Evolutionary conservation across 2,329 filamentous ascomycete species (phyloP).

Genomic region (Xylariaceae sp.): DNA sequence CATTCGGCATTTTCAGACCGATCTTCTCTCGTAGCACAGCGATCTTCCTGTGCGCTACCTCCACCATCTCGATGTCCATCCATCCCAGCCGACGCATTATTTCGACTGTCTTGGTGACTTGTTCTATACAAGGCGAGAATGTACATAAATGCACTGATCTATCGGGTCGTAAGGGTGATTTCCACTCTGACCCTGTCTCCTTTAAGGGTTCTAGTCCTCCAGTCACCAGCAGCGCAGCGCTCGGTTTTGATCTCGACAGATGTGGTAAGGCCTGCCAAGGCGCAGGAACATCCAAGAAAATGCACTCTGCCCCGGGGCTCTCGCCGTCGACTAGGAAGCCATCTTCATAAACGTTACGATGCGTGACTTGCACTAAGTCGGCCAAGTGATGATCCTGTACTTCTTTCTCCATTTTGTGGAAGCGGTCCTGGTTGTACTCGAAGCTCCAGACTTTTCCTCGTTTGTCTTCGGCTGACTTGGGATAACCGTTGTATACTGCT

Average conservation of each 20-base stretch:
- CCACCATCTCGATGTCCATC: constrained; percentile 91
- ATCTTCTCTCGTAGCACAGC: constrained; percentile 79
- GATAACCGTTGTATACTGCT: constrained; percentile 71
- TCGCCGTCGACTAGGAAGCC: constrained; percentile 63
- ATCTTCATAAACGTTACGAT: constrained; percentile 73
- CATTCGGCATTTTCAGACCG: constrained; percentile 61
- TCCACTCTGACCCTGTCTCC: constrained; percentile 35
- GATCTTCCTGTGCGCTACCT: constrained; percentile 74
- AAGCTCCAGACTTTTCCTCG: constrained; percentile 75
- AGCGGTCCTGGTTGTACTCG: constrained; percentile 74
- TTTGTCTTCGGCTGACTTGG: constrained; percentile 39
- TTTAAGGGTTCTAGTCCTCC: constrained; percentile 16
- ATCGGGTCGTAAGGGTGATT: constrained; percentile 66
- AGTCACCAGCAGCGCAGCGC: constrained; percentile 21
- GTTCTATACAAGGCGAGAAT: constrained; percentile 95
- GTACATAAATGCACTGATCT: constrained; percentile 78
- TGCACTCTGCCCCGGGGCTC: constrained; percentile 62
- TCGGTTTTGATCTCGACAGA: constrained; percentile 56
- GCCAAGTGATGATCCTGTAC: constrained; percentile 64
- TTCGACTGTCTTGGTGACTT: constrained; percentile 82
- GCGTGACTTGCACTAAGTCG: constrained; percentile 65
- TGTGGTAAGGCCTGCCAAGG: constrained; percentile 78
- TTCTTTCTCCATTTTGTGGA: constrained; percentile 64
- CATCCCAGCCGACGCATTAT: constrained; percentile 77
- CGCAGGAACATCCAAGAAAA: constrained; percentile 78